Evolutionary conservation across 768 basidiomycete genomes (phyloP).

Genomic region (Candolleomyces eurysporus): DNA sequence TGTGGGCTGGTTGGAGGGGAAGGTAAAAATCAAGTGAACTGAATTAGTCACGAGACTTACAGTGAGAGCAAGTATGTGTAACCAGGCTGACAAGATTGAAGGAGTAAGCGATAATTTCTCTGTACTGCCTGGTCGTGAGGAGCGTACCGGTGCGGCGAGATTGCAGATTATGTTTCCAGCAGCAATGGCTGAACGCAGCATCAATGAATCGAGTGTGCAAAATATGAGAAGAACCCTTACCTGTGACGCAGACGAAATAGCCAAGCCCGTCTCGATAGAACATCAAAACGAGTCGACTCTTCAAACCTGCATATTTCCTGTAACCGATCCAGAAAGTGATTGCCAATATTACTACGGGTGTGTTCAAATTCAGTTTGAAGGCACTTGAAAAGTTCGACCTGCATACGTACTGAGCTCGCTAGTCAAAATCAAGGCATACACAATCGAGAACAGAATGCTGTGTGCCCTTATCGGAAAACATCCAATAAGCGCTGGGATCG

Average conservation of each 20-base stretch:
- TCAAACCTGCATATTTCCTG: too few relatives aligned
- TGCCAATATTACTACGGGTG: too few relatives aligned
- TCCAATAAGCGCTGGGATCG: not conserved
- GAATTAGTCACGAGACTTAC: not conserved
- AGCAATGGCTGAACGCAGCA: not conserved
- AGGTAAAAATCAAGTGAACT: not conserved
- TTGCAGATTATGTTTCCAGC: constrained; percentile 1
- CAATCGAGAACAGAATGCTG: not conserved
- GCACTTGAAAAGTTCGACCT: too few relatives aligned
- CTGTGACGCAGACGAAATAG: too few relatives aligned
- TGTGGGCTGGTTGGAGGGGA: not conserved
- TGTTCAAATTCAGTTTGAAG: too few relatives aligned
- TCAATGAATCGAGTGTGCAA: not conserved
- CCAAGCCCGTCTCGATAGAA: too few relatives aligned
- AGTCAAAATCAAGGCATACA: not conserved
- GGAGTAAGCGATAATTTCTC: not conserved
- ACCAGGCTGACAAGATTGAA: not conserved
- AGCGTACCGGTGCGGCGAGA: not conserved
- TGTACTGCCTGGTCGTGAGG: not conserved
- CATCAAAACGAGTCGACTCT: too few relatives aligned
- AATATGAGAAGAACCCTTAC: too few relatives aligned
- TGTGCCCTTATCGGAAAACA: not conserved
- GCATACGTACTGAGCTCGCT: not conserved
- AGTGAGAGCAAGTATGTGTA: not conserved
- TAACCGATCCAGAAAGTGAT: too few relatives aligned